A percentile compares a stretch with the other conserved stretches of the same genome.
Conservation (phyloP, 805 yeast species). For the Yamadazyma paraphyllophila region DNA sequence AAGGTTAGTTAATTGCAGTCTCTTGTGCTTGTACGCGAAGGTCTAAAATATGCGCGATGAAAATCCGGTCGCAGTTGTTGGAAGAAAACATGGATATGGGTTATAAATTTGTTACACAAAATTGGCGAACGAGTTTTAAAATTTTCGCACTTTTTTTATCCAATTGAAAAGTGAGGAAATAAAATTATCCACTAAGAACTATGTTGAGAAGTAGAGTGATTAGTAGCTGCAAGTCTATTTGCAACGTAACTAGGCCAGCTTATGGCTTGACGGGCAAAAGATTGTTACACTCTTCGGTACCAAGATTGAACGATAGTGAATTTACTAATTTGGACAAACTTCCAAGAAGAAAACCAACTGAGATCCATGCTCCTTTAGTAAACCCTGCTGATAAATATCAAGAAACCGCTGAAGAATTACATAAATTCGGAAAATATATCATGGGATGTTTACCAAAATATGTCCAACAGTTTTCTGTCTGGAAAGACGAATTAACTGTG, state of each 20-base stretch:
- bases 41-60: constrained; percentile 4
- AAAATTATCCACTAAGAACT: constrained; percentile 4
- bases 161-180: constrained; percentile 11
- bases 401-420: constrained; percentile 67
- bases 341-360: constrained; percentile 36
- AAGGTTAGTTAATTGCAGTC: background rate
- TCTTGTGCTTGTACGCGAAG: constrained; percentile 1
- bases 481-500: constrained; percentile 85
- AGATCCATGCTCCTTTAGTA: constrained; percentile 48
- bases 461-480: constrained; percentile 79
- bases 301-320: constrained; percentile 19
- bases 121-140: background rate
- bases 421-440: constrained; percentile 76
- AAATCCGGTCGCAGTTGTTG: constrained; percentile 5
- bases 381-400: constrained; percentile 78
- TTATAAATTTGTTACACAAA: background rate
- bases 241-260: background rate
- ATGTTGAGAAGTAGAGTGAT: constrained; percentile 5
- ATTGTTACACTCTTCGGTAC: constrained; percentile 2
- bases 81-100: background rate
- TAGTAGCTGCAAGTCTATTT: background rate
- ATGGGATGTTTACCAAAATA: constrained; percentile 78
- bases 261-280: constrained; percentile 5
- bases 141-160: constrained; percentile 2
- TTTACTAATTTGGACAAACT: constrained; percentile 34